These are phyloP conservation scores for Pochonia chlamydosporia DNA, from an alignment of 2,329 filamentous ascomycete genomes.

Conservation along the genomic window DNA sequence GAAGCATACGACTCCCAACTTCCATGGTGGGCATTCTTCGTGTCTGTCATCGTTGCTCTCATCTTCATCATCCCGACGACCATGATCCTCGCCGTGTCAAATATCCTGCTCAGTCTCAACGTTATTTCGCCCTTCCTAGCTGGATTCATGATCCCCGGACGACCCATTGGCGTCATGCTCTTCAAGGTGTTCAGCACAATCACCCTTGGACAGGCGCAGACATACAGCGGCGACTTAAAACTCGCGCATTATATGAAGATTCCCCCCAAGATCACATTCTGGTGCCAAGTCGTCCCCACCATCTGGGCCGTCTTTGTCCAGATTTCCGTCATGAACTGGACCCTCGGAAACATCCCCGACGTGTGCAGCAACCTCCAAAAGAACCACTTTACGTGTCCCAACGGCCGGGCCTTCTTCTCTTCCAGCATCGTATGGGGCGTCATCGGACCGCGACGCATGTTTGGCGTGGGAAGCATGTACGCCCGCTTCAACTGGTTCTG, in stretches of 20 bases:
- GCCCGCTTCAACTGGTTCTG: conserved; percentile 46
- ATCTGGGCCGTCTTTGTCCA: conserved; percentile 33
- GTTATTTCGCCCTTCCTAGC: conserved; percentile 33
- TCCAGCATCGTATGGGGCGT: conserved; percentile 52
- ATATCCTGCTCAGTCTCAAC: conserved; percentile 31
- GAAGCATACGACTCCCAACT: conserved; percentile 20
- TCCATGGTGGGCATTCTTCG: conserved; percentile 23
- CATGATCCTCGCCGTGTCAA: conserved; percentile 27
- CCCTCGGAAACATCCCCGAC: conserved; percentile 38
- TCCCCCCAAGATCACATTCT: conserved; percentile 30
- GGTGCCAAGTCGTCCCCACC: conserved; percentile 34
- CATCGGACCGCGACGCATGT: conserved; percentile 51
- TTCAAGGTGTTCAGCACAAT: conserved; percentile 21
- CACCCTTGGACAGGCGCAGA: conserved; percentile 33
- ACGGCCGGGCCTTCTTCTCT: conserved; percentile 40
- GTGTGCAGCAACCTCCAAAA: conserved; percentile 33
- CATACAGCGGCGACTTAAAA: conserved; percentile 42
- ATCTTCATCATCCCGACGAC: conserved; percentile 18
- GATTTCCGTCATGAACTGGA: conserved; percentile 38
- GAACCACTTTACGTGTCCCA: conserved; percentile 30
- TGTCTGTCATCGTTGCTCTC: conserved; percentile 19
- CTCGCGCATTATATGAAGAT: conserved; percentile 46
- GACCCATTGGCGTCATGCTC: conserved; percentile 18
- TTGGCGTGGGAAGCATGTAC: conserved; percentile 47
- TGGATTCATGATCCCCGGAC: conserved; percentile 19